Evolutionary conservation across 2,329 filamentous ascomycete genomes (phyloP).

Genomic region (Sphaerulina musiva): DNA sequence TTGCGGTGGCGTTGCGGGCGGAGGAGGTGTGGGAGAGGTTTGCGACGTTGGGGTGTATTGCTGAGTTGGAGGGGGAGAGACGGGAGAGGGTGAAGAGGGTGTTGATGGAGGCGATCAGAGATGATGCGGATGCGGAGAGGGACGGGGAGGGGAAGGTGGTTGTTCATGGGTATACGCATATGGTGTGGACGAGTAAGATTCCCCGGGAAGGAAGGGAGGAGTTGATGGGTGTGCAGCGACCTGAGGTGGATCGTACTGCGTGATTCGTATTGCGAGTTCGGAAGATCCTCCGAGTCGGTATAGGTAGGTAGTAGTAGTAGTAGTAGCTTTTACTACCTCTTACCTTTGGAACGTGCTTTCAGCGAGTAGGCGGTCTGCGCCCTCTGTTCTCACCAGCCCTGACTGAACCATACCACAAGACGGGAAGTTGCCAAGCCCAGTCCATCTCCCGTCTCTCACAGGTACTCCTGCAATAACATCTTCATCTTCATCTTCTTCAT

Average conservation of each 20-base stretch:
- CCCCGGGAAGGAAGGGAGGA: slow-evolving; percentile 28
- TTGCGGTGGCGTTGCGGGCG: slow-evolving; percentile 52
- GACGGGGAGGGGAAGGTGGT: slow-evolving; percentile 58
- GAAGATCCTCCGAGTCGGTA: background rate
- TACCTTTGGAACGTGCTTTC: too few species aligned
- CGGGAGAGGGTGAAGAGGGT: slow-evolving; percentile 47
- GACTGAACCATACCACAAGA: too few species aligned
- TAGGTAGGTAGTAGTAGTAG: background rate
- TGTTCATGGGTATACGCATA: slow-evolving; percentile 58
- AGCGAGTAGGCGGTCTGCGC: too few species aligned
- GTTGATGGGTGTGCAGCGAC: slow-evolving; percentile 21
- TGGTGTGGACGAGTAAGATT: slow-evolving; percentile 54
- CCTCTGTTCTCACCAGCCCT: too few species aligned
- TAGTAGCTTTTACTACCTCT: too few species aligned
- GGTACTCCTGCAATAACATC: too few species aligned
- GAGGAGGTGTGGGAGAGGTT: slow-evolving; percentile 60
- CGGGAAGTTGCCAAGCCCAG: too few species aligned
- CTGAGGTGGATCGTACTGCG: slow-evolving; percentile 4
- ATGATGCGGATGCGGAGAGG: slow-evolving; percentile 47
- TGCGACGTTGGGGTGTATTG: slow-evolving; percentile 62
- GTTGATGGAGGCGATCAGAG: slow-evolving; percentile 48
- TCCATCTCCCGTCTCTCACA: too few species aligned
- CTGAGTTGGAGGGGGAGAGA: slow-evolving; percentile 49
- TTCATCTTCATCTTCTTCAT: too few species aligned
- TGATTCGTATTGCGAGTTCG: background rate